Conservation (phyloP, 1,139 yeast genomes). For the Taphrina betulina region DNA sequence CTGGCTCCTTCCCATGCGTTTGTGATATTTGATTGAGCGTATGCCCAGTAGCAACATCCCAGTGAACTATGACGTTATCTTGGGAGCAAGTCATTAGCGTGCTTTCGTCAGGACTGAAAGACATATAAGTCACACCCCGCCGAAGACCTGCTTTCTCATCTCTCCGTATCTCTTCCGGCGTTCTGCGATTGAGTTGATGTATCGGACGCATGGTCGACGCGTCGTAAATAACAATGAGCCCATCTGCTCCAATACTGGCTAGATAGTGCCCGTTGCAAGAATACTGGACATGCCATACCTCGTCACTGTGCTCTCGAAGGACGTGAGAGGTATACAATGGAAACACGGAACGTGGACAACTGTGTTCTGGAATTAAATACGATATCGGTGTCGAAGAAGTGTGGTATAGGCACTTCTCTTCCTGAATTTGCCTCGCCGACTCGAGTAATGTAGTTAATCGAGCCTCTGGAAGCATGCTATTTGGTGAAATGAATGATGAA, state of each 20-base stretch:
- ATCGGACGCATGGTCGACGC: constrained; percentile 47
- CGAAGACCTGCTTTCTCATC: constrained; percentile 50
- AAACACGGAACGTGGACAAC: constrained; percentile 47
- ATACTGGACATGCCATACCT: constrained; percentile 81
- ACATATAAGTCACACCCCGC: constrained; percentile 64
- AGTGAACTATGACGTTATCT: constrained; percentile 62
- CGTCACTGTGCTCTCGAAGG: constrained; percentile 61
- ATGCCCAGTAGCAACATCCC: constrained; percentile 56
- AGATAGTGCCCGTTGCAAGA: constrained; percentile 73
- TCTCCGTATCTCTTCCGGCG: constrained; percentile 41
- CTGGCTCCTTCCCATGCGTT: constrained; percentile 43
- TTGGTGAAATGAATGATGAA: constrained; percentile 50
- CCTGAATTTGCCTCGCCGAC: constrained; percentile 55
- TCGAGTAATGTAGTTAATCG: constrained; percentile 53
- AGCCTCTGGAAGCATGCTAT: constrained; percentile 55
- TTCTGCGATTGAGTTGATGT: constrained; percentile 45
- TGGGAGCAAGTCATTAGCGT: constrained; percentile 64
- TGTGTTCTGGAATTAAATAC: constrained; percentile 43
- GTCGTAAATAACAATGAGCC: constrained; percentile 64
- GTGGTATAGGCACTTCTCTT: constrained; percentile 48
- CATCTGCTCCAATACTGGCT: constrained; percentile 75
- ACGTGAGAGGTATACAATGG: constrained; percentile 51
- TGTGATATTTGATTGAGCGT: constrained; percentile 36
- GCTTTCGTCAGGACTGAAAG: constrained; percentile 75
- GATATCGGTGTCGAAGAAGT: constrained; percentile 39